Evolutionary conservation across 139 green algal genomes (phyloP).

Genomic region (Closterium sp.): DNA sequence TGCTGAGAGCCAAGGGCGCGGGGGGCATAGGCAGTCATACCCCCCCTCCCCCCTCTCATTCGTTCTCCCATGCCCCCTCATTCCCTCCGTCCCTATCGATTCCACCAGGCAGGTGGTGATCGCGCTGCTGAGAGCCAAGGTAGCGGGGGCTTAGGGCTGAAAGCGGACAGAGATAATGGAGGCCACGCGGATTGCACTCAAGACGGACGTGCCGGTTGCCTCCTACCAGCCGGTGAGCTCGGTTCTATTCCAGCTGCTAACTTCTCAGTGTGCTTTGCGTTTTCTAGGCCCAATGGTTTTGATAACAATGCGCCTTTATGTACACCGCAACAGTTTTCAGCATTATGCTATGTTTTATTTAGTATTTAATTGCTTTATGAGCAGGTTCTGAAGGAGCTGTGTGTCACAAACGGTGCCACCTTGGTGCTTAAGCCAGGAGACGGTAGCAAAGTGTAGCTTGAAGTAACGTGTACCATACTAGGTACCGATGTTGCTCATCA

Average conservation of each 20-base stretch:
- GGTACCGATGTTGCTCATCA: too few relatives aligned
- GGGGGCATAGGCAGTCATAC: too few relatives aligned
- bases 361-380: neutral
- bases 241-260: neutral
- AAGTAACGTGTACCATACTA: too few relatives aligned
- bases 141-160: neutral
- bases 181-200: slow-evolving; percentile 41
- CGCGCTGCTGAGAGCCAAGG: slow-evolving; percentile 30
- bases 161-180: slow-evolving; percentile 47
- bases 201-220: slow-evolving; percentile 22
- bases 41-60: too few relatives aligned
- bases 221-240: slow-evolving; percentile 25
- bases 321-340: too few relatives aligned
- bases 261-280: too few relatives aligned
- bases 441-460: neutral
- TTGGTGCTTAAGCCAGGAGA: slow-evolving; percentile 47
- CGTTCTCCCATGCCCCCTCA: too few relatives aligned
- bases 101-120: slow-evolving; percentile 32
- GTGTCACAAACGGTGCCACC: slow-evolving; percentile 12
- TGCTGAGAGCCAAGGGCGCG: too few relatives aligned
- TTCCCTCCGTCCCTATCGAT: too few relatives aligned
- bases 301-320: too few relatives aligned
- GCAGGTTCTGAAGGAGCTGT: slow-evolving; percentile 45
- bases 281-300: too few relatives aligned
- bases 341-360: too few relatives aligned